Conservation (phyloP, 164 flowering plant genomes). For the Stephania cephalantha region DNA sequence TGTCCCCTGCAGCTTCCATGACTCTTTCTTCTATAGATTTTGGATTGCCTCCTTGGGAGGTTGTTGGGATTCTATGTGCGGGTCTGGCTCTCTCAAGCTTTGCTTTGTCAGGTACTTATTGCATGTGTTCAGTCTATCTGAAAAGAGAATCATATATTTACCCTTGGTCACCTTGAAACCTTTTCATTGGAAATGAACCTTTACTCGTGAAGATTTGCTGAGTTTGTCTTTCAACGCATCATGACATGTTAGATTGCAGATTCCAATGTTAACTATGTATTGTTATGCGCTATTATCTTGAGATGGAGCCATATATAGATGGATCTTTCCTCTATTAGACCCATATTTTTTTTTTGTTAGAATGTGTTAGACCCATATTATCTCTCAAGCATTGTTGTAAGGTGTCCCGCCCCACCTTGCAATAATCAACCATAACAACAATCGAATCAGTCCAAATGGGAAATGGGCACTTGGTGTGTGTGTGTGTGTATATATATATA, state of each 20-base stretch:
- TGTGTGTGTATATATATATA: no score
- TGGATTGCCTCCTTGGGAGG: constrained; percentile 86
- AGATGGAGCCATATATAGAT: no score
- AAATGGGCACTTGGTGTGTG: no score
- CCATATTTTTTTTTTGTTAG: no score
- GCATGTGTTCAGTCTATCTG: background rate
- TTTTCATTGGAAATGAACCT: background rate
- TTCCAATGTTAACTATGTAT: background rate
- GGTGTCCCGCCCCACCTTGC: no score
- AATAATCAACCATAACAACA: no score
- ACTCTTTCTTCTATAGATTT: constrained; percentile 72
- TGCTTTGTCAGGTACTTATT: constrained; percentile 75
- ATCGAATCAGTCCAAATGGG: no score
- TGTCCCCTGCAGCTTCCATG: constrained; percentile 95
- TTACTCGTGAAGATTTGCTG: background rate
- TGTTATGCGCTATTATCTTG: no score
- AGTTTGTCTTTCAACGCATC: background rate
- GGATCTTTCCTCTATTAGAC: no score
- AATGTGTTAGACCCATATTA: no score
- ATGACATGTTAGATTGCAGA: background rate
- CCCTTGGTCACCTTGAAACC: background rate
- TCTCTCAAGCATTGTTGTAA: no score
- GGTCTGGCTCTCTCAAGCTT: constrained; percentile 96
- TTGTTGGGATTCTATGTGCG: constrained; percentile 68
- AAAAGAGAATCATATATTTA: background rate